Conservation (phyloP, 2,329 filamentous ascomycete species). For the Trichoderma sp. region DNA sequence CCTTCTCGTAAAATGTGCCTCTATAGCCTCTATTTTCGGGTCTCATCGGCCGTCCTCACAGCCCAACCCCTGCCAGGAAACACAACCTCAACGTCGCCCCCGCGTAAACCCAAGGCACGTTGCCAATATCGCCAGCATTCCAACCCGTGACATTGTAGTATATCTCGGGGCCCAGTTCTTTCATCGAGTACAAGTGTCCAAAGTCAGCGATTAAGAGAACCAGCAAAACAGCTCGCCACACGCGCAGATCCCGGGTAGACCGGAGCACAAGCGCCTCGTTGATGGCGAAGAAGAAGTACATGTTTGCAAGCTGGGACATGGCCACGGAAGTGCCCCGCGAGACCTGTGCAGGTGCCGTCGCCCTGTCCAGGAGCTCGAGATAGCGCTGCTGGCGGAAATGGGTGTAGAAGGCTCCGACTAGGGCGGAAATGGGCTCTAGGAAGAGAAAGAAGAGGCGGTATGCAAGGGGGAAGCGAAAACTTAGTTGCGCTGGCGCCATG, state of each 20-base stretch:
- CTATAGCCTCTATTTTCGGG: constrained; percentile 7
- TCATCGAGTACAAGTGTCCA: constrained; percentile 71
- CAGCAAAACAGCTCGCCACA: constrained; percentile 69
- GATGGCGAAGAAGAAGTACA: constrained; percentile 75
- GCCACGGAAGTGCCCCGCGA: constrained; percentile 65
- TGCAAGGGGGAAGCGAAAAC: constrained; percentile 54
- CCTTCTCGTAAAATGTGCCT: background rate
- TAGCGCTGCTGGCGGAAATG: constrained; percentile 57
- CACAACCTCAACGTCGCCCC: constrained; percentile 61
- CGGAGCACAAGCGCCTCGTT: constrained; percentile 77
- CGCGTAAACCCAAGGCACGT: constrained; percentile 69
- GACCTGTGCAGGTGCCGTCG: constrained; percentile 46
- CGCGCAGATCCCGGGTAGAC: constrained; percentile 63
- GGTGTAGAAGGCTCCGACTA: constrained; percentile 54
- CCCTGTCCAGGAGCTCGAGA: constrained; percentile 62
- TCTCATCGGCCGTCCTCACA: constrained; percentile 36
- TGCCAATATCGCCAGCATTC: constrained; percentile 70
- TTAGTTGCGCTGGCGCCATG: constrained; percentile 31
- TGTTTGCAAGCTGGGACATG: constrained; percentile 73
- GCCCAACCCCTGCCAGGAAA: constrained; percentile 60
- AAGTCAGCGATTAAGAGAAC: constrained; percentile 73
- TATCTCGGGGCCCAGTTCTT: constrained; percentile 57
- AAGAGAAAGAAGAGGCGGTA: constrained; percentile 76
- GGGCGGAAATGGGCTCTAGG: constrained; percentile 62
- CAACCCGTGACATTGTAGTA: constrained; percentile 64